Evolutionary conservation across 2,329 filamentous ascomycete species (phyloP), one percentile per base, ranked within the genome.

Genomic region (Verticillium albo-atrum): DNA sequence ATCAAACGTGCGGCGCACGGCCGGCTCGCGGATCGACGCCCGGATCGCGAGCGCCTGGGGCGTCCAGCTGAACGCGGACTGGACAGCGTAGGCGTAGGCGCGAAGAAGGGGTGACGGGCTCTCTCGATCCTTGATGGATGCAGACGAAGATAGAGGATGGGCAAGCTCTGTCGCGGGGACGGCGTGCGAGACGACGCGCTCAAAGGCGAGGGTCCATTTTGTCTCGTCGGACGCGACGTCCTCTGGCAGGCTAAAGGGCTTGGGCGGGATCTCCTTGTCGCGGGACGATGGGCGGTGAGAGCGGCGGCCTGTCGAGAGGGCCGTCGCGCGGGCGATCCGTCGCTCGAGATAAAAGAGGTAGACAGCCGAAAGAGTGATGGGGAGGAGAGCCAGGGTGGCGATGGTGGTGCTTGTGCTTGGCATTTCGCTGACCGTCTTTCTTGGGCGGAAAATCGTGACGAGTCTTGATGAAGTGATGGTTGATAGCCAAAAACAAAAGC

Each of bases 1-100:
- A 27, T 67, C 65, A 55, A 74, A 72, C 12, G 66, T 70, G 20
- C 55, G 59, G 14, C 56, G 61, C 28, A 60, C 61, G 2, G 60
- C 58, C 7, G 57, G 55, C 20, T 70, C 65, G 3, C 62, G 55
- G 17, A 71, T 57, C 17, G 69, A 55, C 14, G 61, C 50, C 32
- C 68, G 64, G 35, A 75, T 68, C 2, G 69, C 23, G 4, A 70
- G 61, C 5, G 71, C 71, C 60, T 72, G 70, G 2, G 73, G 72
- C 3, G 71, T 71, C 65, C 67, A 68, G 56, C 64, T 64, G 54
- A 74, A 75, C 2, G 72, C 70, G 17, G 61, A 57, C 60, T 73
- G 71, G 2, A 69, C 66, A 12, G 64, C 67, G 12, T 66, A 68
- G 5, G 68, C 54, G 59, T 72, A 74, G 1, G 54, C 58, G 14